phyloP scores from a whole-genome alignment of 1,284 basidiomycete species.

The Puccinia coronata region DNA sequence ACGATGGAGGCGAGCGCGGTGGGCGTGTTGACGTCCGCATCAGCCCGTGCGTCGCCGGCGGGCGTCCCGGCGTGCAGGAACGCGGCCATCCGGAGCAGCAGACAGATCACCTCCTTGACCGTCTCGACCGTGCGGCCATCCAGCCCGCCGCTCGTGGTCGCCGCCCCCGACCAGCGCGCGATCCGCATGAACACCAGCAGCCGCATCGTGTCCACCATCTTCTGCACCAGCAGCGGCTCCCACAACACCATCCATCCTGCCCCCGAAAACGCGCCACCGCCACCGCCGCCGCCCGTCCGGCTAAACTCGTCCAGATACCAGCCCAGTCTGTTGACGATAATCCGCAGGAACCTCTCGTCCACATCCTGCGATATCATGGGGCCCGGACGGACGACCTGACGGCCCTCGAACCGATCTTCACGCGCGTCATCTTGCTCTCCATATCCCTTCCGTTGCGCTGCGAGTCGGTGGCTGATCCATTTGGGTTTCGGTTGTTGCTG shows the following conservation, averaged over 20 bases:
- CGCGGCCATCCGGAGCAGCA: background rate
- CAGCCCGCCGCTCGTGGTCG: no score
- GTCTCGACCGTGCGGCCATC: background rate
- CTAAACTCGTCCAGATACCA: constrained; percentile 10
- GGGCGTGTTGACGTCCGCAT: background rate
- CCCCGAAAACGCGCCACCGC: background rate
- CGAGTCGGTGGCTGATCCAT: background rate
- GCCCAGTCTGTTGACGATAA: background rate
- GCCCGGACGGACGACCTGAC: background rate
- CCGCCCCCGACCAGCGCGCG: background rate
- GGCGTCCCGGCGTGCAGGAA: background rate
- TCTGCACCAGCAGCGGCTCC: background rate
- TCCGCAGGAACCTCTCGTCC: background rate
- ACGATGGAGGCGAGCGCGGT: background rate
- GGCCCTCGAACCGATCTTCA: background rate
- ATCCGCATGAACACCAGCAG: background rate
- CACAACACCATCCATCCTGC: constrained; percentile 14
- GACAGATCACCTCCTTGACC: background rate
- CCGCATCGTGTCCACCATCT: background rate
- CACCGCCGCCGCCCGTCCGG: background rate
- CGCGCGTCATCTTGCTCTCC: background rate
- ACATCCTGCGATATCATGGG: background rate
- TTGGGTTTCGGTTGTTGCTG: background rate
- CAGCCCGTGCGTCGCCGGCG: background rate
- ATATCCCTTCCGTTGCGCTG: background rate